Evolutionary conservation across 176 grass and related monocot genomes (phyloP), one percentile per base, ranked within the genome.

Genomic region (Musa itinerans): DNA sequence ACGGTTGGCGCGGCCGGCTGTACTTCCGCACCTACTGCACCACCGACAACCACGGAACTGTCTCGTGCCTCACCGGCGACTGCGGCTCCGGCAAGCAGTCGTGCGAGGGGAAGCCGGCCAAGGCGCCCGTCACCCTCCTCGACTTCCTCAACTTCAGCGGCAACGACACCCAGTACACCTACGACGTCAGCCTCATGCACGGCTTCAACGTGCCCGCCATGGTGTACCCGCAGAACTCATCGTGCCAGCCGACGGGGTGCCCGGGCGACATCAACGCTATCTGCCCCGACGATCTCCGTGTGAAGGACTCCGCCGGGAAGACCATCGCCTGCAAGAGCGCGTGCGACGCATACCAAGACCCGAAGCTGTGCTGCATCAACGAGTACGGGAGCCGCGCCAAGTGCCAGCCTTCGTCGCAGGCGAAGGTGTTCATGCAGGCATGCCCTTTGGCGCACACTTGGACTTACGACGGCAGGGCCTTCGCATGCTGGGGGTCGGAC

Each of bases 141-240:
- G 34, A 43, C 34, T 43, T 43, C 34, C 34, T 85, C 72, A 79
- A 85, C 72, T 74, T 57, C 86, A 27, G 65, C 59, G 76, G 72
- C 58, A 20, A 62, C 14, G 17, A 15, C 8, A 83, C 76, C 76
- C 65, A 20, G 34, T 79, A 79, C 20, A 7, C 59, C 10, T 89
- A 85, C 80, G 82, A 80, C 79, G 80, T 89, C 8, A 85, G 83
- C 87, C 80, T 89, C 0, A 76, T 85, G 1, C 79, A 89, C 76
- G 87, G 87, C 9, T 89, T 89, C 83, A 89, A 89, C 83, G 79
- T 85, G 76, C 87, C 87, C 11, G 13, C 71, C 12, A 80, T 85
- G 11, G 8, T 89, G 23, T 82, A 76, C 66, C 87, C 83, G 67
- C 83, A 85, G 80, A 6, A 0, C 4, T 43, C 34, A 0, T 43